Base-by-base conservation (phyloP, 2,329 filamentous ascomycete genomes). In the Cercospora sp. region DNA sequence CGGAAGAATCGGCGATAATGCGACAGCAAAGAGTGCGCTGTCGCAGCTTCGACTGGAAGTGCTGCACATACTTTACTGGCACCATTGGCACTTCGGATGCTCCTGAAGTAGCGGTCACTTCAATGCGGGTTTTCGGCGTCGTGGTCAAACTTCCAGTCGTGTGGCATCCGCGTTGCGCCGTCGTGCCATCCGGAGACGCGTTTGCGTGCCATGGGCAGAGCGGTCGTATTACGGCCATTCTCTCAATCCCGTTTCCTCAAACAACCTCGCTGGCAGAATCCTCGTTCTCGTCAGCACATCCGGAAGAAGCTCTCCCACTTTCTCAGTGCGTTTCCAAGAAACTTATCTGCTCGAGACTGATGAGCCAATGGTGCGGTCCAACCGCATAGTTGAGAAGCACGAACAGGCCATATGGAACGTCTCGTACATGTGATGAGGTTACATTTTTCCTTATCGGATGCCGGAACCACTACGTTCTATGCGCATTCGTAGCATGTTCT, bases 401-500 rank as follows among this genome's bases (percentile, higher is more conserved):
- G 18, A 59, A 30, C 55, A 34, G 18, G 55, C 55, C 32, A 37
- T n/a, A 21, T 16, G 12, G 5, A 24, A 59, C 16, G 7, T 24
- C 34, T 40, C 9, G 18, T 59, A n/a, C n/a, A 24, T 30, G 16
- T 37, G n/a, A 21, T 5, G 34, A 64, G 51, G 16, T 40, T 57
- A 24, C 43, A 26, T 53, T n/a, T 45, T 21, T 55, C 53, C 24
- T 53, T 28, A 64, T 60, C 66, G 53, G 66, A 49, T 53, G 40
- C 40, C 61, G 66, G 53, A 64, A 30, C 5, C 34, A 55, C 28
- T 49, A 21, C 32, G 24, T 69, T 69, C 67, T 67, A 61, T 58
- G 65, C 32, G 65, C 66, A 58, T 67, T 69, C 65, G 67, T 63
- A 32, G 61, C 32, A 61, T 67, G 16, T 69, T 69, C 67, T 67